Percentiles rank a stretch among this genome's conserved stretches.
These are phyloP conservation scores for Cardamine occulta DNA, from an alignment of 345 rosid genomes.

Conservation along the genomic window DNA sequence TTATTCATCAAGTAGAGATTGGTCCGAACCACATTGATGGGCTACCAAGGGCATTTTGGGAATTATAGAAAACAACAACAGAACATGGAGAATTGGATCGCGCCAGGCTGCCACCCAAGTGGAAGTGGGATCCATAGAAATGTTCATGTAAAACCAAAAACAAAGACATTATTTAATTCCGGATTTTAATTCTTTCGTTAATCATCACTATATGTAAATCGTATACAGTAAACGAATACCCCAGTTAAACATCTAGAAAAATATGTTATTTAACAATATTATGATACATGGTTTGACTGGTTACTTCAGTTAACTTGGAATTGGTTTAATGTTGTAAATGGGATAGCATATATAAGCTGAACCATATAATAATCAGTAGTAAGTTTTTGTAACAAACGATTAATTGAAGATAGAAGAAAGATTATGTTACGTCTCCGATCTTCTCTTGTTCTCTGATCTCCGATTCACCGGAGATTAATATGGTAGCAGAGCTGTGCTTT, in stretches of 20 bases:
- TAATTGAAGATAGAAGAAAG: no score
- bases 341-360: no score
- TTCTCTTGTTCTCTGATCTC: no score
- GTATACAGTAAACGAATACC: neutral
- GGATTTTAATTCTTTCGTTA: neutral
- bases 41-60: conserved; percentile 26
- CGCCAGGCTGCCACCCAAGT: conserved; percentile 68
- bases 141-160: conserved; percentile 23
- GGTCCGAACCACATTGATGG: neutral
- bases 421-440: no score
- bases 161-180: conserved; percentile 29
- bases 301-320: no score
- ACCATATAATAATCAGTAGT: no score
- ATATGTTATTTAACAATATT: neutral
- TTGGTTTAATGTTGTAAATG: no score
- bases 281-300: no score
- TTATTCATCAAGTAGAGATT: conserved; percentile 3
- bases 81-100: conserved; percentile 45
- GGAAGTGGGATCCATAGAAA: conserved; percentile 34
- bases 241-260: no score
- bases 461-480: no score
- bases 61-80: conserved; percentile 18
- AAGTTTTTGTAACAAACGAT: no score
- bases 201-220: neutral
- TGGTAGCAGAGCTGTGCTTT: no score